Base-by-base conservation (phyloP, 2,329 filamentous ascomycete species). In the Beauveria pseudobassiana region DNA sequence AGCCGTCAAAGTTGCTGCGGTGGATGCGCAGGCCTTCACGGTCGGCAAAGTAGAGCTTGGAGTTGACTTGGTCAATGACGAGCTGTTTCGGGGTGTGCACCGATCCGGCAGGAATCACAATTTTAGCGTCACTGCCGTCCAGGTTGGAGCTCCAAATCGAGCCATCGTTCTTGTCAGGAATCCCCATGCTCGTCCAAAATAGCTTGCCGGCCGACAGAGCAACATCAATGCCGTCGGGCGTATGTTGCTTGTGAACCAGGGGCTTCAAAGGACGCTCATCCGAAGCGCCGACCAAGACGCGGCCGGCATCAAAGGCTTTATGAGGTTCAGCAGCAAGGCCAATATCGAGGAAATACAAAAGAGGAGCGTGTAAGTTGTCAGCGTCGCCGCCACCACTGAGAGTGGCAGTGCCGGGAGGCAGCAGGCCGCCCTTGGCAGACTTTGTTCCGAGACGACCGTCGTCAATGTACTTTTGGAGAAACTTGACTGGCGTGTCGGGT, bases 131-230 rank as follows among this genome's bases (percentile, higher is more conserved):
- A 12, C 64, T 74, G 1, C 84, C 83, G 57, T 84, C 79, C 1
- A 82, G 68, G n/a, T 77, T 75, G n/a, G 75, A 71, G 1, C 75
- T 77, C 64, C 72, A 71, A 5, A 83, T 69, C 1, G 73, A 69
- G 18, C 80, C 80, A 62, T 81, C 74, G 20, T 73, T 72, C 4
- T 69, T 65, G 12, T 68, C 68, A 0, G 74, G 74, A 2, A 68
- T 53, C 0, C 80, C 80, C 80, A 82, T 82, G 65, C 73, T 75
- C 3, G 79, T 80, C 79, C 79, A 82, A 66, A 79, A 82, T 22
- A 82, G 72, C 40, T 74, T 72, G 3, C 70, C 69, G 0, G 64
- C 67, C 0, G 64, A 53, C 1, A 64, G 55, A 20, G 73, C 73
- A 3, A 79, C 67, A 18, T 73, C 74, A 16, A 82, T 74, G 0